phyloP scores from a whole-genome alignment of 208 protist genomes.

The Acanthamoeba healyi region DNA sequence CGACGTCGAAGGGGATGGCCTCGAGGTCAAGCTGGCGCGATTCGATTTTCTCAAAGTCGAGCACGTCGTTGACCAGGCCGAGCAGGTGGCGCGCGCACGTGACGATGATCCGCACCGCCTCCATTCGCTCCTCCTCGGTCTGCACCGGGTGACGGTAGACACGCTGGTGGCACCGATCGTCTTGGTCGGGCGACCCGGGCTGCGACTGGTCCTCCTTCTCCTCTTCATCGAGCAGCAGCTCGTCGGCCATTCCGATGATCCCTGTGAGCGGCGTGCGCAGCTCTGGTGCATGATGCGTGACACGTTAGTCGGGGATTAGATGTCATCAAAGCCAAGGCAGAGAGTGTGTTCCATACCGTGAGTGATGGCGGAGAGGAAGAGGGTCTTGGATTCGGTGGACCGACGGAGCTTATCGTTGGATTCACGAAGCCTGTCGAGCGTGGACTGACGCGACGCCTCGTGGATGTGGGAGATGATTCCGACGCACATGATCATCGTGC shows the following conservation, averaged over 20 bases:
- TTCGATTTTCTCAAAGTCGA: constrained; percentile 65
- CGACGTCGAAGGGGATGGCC: constrained; percentile 49
- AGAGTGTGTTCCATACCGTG: constrained; percentile 18
- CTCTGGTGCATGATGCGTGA: not conserved
- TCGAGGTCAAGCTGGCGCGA: constrained; percentile 35
- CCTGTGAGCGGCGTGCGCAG: constrained; percentile 62
- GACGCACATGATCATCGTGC: not conserved
- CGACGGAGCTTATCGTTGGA: constrained; percentile 45
- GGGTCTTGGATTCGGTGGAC: constrained; percentile 55
- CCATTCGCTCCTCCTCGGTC: not conserved
- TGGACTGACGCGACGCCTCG: not conserved
- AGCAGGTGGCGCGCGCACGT: constrained; percentile 50
- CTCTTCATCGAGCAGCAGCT: not conserved
- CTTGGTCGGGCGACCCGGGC: not conserved
- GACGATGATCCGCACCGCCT: constrained; percentile 28
- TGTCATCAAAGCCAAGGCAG: not conserved
- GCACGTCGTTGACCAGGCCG: constrained; percentile 52
- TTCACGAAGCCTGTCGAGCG: not conserved
- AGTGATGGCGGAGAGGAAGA: constrained; percentile 41
- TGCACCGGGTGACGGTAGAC: not conserved
- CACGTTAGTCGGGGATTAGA: not conserved
- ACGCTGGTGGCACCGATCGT: not conserved
- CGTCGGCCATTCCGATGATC: constrained; percentile 56
- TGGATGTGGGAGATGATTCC: constrained; percentile 28
- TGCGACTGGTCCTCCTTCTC: not conserved